Evolutionary conservation across 1,284 basidiomycete species (phyloP).

Genomic region (Ceratobasidium sp.): DNA sequence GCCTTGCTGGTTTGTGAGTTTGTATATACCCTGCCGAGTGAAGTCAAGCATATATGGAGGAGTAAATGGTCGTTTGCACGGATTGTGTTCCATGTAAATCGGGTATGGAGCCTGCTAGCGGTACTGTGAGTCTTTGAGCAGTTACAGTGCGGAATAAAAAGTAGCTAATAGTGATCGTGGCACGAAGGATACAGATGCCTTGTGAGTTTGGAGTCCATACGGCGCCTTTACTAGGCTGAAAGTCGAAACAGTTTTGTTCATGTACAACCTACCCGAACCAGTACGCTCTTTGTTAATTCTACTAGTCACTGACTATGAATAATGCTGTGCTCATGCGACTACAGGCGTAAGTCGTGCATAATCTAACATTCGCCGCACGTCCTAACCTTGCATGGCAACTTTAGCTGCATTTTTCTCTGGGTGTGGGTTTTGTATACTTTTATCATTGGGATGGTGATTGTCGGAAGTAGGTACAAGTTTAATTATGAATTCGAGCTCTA

Average conservation of each 20-base stretch:
- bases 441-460: conserved; percentile 13
- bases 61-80: conserved; percentile 27
- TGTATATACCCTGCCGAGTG: background rate
- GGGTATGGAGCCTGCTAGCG: conserved; percentile 9
- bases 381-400: too few species aligned
- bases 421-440: conserved; percentile 22
- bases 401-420: conserved; percentile 18
- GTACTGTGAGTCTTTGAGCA: background rate
- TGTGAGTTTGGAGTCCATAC: background rate
- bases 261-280: conserved; percentile 27
- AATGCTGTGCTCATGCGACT: background rate
- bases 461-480: conserved; percentile 19
- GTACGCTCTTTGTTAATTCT: background rate
- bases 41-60: conserved; percentile 2
- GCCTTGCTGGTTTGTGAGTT: conserved; percentile 11
- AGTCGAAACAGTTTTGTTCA: background rate
- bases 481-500: too few species aligned
- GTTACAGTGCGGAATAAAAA: background rate
- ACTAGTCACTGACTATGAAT: background rate
- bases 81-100: conserved; percentile 27
- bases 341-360: background rate
- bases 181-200: conserved; percentile 10
- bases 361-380: background rate
- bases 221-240: background rate
- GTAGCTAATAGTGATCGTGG: too few species aligned